Conservation (phyloP, 2,329 filamentous ascomycete species). For the Aspergillus alliaceus region DNA sequence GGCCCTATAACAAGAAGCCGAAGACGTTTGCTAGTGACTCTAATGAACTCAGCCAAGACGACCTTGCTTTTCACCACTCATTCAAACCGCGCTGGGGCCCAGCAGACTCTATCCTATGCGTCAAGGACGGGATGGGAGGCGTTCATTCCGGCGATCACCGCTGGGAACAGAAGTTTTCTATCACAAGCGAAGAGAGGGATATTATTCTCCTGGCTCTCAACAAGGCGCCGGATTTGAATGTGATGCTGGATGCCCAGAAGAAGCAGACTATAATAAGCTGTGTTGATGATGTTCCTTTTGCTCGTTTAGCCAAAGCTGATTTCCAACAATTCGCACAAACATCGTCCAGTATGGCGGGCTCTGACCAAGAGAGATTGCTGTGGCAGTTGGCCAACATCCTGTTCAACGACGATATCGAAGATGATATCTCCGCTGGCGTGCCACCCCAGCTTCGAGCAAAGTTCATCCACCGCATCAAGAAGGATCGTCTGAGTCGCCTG, state of each 20-base stretch:
- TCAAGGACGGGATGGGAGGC: constrained; percentile 42
- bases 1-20: constrained; percentile 78
- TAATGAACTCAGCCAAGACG: constrained; percentile 60
- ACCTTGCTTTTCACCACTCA: constrained; percentile 69
- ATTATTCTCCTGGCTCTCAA: constrained; percentile 29
- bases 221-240: constrained; percentile 23
- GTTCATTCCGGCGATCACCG: constrained; percentile 35
- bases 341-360: constrained; percentile 26
- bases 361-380: constrained; percentile 50
- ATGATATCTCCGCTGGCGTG: constrained; percentile 46
- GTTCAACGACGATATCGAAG: constrained; percentile 67
- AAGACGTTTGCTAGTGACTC: constrained; percentile 66
- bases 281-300: constrained; percentile 61
- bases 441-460: constrained; percentile 39
- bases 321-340: constrained; percentile 34
- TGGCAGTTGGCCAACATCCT: constrained; percentile 87
- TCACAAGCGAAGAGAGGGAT: constrained; percentile 35
- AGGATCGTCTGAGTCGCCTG: constrained; percentile 46
- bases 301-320: constrained; percentile 33
- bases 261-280: constrained; percentile 47
- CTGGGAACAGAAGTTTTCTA: constrained; percentile 53
- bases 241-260: constrained; percentile 36
- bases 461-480: constrained; percentile 47
- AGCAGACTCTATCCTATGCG: constrained; percentile 70
- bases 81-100: constrained; percentile 79